These are phyloP conservation scores for Pichia scutulata DNA, from an alignment of 805 yeast genomes.

Conservation along the genomic window DNA sequence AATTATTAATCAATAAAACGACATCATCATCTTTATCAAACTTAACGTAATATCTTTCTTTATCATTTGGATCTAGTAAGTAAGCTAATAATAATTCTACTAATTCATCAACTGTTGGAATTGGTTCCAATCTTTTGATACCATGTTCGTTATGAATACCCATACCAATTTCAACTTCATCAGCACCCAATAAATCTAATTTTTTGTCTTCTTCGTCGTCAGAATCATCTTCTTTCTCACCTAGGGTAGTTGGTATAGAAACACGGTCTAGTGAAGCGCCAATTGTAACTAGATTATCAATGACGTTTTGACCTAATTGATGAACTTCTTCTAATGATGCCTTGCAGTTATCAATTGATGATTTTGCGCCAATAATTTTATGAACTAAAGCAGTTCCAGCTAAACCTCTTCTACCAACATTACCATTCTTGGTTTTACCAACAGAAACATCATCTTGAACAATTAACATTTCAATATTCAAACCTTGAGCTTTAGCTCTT, in stretches of 20 bases:
- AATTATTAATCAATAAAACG: conserved; percentile 67
- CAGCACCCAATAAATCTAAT: conserved; percentile 37
- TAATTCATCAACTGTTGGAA: conserved; percentile 64
- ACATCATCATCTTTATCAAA: conserved; percentile 55
- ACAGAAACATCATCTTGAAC: conserved; percentile 94
- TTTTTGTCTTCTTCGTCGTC: conserved; percentile 30
- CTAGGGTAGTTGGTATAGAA: conserved; percentile 68
- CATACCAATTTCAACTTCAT: conserved; percentile 85
- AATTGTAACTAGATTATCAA: conserved; percentile 67
- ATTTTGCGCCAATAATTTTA: conserved; percentile 70
- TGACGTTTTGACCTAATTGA: conserved; percentile 51
- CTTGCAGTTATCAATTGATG: conserved; percentile 23
- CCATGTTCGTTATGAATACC: conserved; percentile 97
- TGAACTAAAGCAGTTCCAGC: conserved; percentile 89
- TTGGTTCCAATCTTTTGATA: conserved; percentile 49
- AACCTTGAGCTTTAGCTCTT: conserved; percentile 73
- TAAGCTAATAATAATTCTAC: conserved; percentile 52
- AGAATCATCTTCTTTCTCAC: conserved; percentile 5
- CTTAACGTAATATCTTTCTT: conserved; percentile 74
- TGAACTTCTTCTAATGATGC: conserved; percentile 46
- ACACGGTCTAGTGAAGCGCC: conserved; percentile 89
- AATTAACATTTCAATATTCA: conserved; percentile 60
- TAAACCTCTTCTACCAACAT: conserved; percentile 90
- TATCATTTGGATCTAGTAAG: conserved; percentile 54
- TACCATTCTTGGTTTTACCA: conserved; percentile 79